Percentiles rank a stretch among this genome's conserved stretches.
Evolutionary conservation across 1,284 basidiomycete genomes (phyloP).

Genomic region (Microbotryomycetes sp.): DNA sequence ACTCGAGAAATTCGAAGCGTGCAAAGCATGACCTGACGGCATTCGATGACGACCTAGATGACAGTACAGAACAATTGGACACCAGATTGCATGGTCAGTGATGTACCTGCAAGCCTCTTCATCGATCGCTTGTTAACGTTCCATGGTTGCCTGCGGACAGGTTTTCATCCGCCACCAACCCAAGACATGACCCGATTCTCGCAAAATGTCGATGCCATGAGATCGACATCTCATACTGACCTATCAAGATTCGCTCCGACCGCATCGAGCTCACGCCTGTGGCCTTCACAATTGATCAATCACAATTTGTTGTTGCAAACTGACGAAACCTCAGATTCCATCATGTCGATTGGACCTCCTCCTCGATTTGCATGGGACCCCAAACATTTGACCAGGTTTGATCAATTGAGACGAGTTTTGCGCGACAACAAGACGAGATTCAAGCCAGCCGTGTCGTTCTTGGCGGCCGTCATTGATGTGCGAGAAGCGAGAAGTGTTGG

Average conservation of each 20-base stretch:
- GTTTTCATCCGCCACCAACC: not conserved
- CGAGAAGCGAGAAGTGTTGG: not conserved
- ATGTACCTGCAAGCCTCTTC: too few species aligned
- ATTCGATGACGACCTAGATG: too few species aligned
- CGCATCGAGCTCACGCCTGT: too few species aligned
- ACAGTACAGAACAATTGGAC: too few species aligned
- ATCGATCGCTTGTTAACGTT: too few species aligned
- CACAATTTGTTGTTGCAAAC: too few species aligned
- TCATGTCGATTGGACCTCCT: conserved; percentile 8
- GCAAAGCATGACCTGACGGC: too few species aligned
- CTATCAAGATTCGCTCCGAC: too few species aligned
- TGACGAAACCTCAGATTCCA: conserved; percentile 3
- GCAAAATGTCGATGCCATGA: not conserved
- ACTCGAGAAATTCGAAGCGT: too few species aligned
- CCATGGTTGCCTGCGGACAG: not conserved
- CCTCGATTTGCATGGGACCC: conserved; percentile 5
- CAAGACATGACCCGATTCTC: not conserved
- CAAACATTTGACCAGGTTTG: conserved; percentile 2
- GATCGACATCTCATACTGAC: too few species aligned
- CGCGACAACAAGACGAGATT: not conserved
- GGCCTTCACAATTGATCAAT: too few species aligned
- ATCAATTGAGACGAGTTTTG: not conserved
- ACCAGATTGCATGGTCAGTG: not conserved
- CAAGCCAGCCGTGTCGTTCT: conserved; percentile 2
- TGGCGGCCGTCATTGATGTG: not conserved